These are phyloP conservation scores for Trypanosoma caninum DNA, from an alignment of 208 protist species.

Conservation along the genomic window DNA sequence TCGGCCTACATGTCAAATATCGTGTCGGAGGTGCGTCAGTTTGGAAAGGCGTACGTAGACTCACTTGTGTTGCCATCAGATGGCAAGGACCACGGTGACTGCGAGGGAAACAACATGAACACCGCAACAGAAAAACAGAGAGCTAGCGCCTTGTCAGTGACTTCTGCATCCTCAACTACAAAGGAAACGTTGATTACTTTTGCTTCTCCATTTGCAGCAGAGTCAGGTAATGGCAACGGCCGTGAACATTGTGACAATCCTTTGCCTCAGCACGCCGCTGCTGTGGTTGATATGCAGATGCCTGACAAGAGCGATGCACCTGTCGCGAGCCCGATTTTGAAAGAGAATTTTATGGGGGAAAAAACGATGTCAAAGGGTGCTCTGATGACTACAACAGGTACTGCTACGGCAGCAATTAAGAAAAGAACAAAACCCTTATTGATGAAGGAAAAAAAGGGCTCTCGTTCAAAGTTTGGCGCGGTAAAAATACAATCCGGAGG, in stretches of 20 bases:
- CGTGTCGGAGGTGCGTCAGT: slow-evolving; percentile 22
- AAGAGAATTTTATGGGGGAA: not conserved
- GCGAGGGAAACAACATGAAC: too few relatives aligned
- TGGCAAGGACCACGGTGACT: not conserved
- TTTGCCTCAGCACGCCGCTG: too few relatives aligned
- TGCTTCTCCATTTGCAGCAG: too few relatives aligned
- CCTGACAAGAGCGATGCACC: too few relatives aligned
- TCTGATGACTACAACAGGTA: not conserved
- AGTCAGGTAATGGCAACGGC: too few relatives aligned
- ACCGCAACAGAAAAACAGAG: too few relatives aligned
- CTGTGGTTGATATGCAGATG: too few relatives aligned
- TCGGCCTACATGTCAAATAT: slow-evolving; percentile 24
- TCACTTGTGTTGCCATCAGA: slow-evolving; percentile 9
- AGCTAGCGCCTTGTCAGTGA: too few relatives aligned
- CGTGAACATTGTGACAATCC: too few relatives aligned
- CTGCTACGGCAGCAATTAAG: not conserved
- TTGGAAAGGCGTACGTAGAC: slow-evolving; percentile 22
- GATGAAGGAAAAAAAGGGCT: not conserved
- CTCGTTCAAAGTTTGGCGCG: slow-evolving; percentile 19
- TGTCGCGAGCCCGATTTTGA: too few relatives aligned
- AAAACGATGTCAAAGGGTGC: not conserved
- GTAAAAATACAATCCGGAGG: slow-evolving; percentile 3
- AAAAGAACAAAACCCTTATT: not conserved
- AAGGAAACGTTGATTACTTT: too few relatives aligned
- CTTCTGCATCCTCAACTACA: too few relatives aligned